phyloP scores from a whole-genome alignment of 306 rosid species.

The Sechiopsis laciniata region DNA sequence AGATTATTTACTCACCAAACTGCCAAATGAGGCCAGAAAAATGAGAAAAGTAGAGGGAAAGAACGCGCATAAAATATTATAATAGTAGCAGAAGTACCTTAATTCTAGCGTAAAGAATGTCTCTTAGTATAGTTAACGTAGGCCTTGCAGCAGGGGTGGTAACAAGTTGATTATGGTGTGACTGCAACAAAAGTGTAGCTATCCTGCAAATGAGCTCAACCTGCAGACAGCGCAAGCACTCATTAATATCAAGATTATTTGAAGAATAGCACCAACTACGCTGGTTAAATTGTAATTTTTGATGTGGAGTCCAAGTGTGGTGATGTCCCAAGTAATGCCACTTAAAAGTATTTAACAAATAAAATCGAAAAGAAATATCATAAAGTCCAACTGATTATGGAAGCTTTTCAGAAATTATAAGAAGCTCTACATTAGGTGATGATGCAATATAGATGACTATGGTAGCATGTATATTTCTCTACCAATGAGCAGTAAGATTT shows the following conservation, averaged over 20 bases:
- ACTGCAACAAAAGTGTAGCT: slow-evolving; percentile 59
- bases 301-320: slow-evolving; percentile 1
- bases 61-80: not conserved
- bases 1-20: not conserved
- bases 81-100: slow-evolving; percentile 47
- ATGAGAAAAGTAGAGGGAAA: not conserved
- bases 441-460: not conserved
- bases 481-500: not conserved
- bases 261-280: not conserved
- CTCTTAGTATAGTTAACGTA: slow-evolving; percentile 51
- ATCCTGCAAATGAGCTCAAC: slow-evolving; percentile 80
- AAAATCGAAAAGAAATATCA: not conserved
- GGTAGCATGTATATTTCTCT: not conserved
- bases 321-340: not conserved
- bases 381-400: not conserved
- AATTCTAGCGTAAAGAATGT: slow-evolving; percentile 55
- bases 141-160: slow-evolving; percentile 72
- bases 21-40: not conserved
- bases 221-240: slow-evolving; percentile 35
- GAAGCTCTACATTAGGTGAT: not conserved
- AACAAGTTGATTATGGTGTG: slow-evolving; percentile 70
- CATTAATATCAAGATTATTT: not conserved
- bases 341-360: not conserved
- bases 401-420: not conserved
- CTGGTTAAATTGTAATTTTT: not conserved